These are phyloP conservation scores for Exophiala spinifera DNA, from an alignment of 2,329 filamentous ascomycete genomes.

Conservation along the genomic window DNA sequence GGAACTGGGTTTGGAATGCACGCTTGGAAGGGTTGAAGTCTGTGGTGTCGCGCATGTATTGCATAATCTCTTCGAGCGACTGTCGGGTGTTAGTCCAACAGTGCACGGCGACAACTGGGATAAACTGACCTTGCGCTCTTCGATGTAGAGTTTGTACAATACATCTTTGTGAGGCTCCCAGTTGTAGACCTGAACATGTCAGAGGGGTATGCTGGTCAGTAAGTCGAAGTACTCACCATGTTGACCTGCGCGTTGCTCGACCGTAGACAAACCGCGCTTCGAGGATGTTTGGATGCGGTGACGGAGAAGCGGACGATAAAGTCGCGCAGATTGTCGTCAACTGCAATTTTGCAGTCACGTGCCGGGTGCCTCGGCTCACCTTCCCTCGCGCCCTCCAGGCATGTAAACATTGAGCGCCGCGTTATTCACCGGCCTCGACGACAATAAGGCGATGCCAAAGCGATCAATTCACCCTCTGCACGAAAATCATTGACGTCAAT, in stretches of 20 bases:
- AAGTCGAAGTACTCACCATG: constrained; percentile 18
- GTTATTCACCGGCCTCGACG: too few species aligned
- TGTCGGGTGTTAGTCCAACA: constrained; percentile 11
- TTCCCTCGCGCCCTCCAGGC: not conserved
- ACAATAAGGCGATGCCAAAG: too few species aligned
- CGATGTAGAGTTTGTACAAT: constrained; percentile 71
- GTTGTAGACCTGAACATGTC: constrained; percentile 50
- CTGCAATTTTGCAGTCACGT: not conserved
- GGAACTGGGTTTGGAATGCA: constrained; percentile 72
- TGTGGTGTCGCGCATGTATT: constrained; percentile 62
- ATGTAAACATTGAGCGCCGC: too few species aligned
- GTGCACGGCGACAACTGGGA: not conserved
- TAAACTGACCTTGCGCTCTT: constrained; percentile 57
- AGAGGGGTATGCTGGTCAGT: not conserved
- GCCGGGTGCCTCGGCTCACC: not conserved
- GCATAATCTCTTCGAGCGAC: constrained; percentile 70
- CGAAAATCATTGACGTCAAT: too few species aligned
- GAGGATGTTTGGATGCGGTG: constrained; percentile 15
- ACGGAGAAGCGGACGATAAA: constrained; percentile 17
- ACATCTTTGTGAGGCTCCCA: constrained; percentile 65
- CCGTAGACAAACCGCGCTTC: constrained; percentile 25
- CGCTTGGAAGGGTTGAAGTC: constrained; percentile 73
- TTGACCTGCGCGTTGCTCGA: constrained; percentile 22
- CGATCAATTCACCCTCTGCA: too few species aligned
- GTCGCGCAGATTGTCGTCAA: constrained; percentile 14